Percentiles rank a stretch among this genome's conserved stretches.
These are phyloP conservation scores for Raffaelea arxii DNA, from an alignment of 2,329 filamentous ascomycete genomes.

Conservation along the genomic window DNA sequence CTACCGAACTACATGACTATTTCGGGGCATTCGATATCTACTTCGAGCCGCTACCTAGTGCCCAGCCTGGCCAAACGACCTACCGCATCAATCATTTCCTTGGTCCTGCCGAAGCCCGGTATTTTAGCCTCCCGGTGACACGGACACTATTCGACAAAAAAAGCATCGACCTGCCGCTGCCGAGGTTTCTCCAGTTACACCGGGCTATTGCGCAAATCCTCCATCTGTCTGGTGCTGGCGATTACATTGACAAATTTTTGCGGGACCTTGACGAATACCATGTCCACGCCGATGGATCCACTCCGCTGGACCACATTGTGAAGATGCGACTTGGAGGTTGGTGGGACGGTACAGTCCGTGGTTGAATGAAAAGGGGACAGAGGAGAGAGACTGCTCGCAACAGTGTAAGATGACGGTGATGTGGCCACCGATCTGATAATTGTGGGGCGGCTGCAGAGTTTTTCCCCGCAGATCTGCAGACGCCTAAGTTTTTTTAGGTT, in stretches of 20 bases:
- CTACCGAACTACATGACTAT: background rate
- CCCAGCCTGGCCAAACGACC: background rate
- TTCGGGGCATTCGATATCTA: background rate
- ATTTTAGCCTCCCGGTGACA: background rate
- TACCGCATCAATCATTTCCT: background rate
- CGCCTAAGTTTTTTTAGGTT: too few relatives aligned
- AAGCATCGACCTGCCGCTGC: background rate
- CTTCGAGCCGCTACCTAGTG: too few relatives aligned
- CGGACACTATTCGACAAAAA: background rate
- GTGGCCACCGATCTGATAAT: too few relatives aligned
- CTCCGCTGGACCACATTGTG: too few relatives aligned
- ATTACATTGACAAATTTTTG: background rate
- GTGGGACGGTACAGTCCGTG: too few relatives aligned
- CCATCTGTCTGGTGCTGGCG: background rate
- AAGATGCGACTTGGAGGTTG: too few relatives aligned
- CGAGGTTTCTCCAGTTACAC: background rate
- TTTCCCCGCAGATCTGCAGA: too few relatives aligned
- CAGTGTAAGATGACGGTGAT: too few relatives aligned
- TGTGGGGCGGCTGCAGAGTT: too few relatives aligned
- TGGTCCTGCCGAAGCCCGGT: background rate
- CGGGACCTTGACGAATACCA: background rate
- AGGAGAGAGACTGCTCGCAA: too few relatives aligned
- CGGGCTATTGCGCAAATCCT: background rate
- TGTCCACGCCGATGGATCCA: too few relatives aligned
- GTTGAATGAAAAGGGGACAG: too few relatives aligned